Conservation (phyloP, 2,329 filamentous ascomycete genomes). For the Ceratocystiopsis brevicomis region DNA sequence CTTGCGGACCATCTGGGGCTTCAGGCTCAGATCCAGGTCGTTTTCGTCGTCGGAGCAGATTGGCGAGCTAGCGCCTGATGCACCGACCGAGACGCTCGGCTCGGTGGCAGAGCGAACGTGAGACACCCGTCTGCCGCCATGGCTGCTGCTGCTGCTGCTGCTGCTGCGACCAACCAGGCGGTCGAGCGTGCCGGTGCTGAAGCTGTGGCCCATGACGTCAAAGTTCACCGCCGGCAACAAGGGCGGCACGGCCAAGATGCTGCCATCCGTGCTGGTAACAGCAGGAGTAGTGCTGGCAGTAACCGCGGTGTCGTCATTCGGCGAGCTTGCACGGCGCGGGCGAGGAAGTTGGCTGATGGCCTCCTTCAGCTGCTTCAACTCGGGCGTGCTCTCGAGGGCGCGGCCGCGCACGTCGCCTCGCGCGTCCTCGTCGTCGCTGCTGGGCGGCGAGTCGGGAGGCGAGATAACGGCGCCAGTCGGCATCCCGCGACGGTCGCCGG, state of each 20-base stretch:
- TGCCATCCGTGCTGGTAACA: not conserved
- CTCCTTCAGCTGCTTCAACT: slow-evolving; percentile 57
- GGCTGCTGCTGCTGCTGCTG: slow-evolving; percentile 26
- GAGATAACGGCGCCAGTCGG: slow-evolving; percentile 75
- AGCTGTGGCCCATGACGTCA: slow-evolving; percentile 24
- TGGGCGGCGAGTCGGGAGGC: slow-evolving; percentile 66
- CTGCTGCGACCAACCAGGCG: slow-evolving; percentile 15
- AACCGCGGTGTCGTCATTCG: slow-evolving; percentile 20
- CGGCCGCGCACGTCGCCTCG: slow-evolving; percentile 24
- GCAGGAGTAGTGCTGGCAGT: slow-evolving; percentile 13
- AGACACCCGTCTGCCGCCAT: slow-evolving; percentile 21
- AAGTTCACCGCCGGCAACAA: slow-evolving; percentile 11
- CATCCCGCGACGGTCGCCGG: slow-evolving; percentile 45
- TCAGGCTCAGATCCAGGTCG: slow-evolving; percentile 47
- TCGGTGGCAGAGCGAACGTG: slow-evolving; percentile 40
- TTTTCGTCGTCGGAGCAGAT: slow-evolving; percentile 43
- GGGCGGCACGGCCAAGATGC: no score
- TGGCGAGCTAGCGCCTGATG: slow-evolving; percentile 29
- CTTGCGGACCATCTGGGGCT: slow-evolving; percentile 89
- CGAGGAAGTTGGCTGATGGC: slow-evolving; percentile 66
- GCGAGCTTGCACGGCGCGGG: slow-evolving; percentile 40
- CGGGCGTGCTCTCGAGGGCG: slow-evolving; percentile 32
- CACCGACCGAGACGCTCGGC: slow-evolving; percentile 26
- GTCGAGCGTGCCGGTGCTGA: slow-evolving; percentile 27
- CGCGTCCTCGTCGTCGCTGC: slow-evolving; percentile 51